Percentiles rank a stretch among this genome's conserved stretches.
Evolutionary conservation across 257 asterid genomes (phyloP).

Genomic region (Voacanga thouarsii): DNA sequence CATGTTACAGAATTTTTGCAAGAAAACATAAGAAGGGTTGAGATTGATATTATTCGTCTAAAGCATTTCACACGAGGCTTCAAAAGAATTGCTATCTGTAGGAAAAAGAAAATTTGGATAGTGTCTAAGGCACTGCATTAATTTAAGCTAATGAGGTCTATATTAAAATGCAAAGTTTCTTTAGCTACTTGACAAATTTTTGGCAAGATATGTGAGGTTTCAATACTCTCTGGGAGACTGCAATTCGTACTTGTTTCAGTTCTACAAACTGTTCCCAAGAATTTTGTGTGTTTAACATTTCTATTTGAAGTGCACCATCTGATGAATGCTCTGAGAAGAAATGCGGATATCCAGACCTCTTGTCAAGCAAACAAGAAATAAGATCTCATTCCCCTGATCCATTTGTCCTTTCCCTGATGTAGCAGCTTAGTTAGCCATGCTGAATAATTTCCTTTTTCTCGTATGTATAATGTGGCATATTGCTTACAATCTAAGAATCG

Average conservation of each 20-base stretch:
- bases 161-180: not conserved
- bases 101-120: not conserved
- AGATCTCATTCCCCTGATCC: not conserved
- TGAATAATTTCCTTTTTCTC: not conserved
- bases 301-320: not conserved
- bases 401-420: not conserved
- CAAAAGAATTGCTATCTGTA: not conserved
- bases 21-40: not conserved
- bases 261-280: not conserved
- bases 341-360: not conserved
- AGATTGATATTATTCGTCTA: not conserved
- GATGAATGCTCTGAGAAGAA: not conserved
- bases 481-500: constrained; percentile 11
- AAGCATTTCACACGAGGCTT: not conserved
- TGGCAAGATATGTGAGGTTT: not conserved
- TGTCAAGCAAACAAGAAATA: not conserved
- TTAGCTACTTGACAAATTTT: not conserved
- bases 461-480: not conserved
- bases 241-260: not conserved
- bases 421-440: not conserved
- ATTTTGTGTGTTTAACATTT: not conserved
- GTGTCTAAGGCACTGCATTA: not conserved
- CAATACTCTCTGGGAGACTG: no score
- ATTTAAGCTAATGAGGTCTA: not conserved
- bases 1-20: not conserved